Percentiles rank a stretch among this genome's conserved stretches.
Conservation (phyloP, 352 stramenopile species). For the Phytophthora sp. region DNA sequence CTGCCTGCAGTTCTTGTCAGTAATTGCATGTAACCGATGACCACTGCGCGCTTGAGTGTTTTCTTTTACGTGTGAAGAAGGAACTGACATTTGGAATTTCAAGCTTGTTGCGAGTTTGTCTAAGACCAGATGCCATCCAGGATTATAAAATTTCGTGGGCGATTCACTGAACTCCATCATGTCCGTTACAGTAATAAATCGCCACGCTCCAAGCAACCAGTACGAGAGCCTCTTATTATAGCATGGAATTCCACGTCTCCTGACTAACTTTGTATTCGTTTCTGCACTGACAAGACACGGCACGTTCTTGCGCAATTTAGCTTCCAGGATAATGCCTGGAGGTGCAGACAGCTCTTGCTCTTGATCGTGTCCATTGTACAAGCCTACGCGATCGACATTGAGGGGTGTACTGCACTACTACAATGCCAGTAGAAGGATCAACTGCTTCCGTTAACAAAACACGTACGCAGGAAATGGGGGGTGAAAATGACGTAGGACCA, state of each 20-base stretch:
- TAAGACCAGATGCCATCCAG: neutral
- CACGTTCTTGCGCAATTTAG: neutral
- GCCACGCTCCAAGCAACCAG: neutral
- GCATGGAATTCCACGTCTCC: neutral
- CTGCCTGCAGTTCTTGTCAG: neutral
- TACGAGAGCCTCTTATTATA: slow-evolving; percentile 3
- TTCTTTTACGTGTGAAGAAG: neutral
- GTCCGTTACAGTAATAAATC: slow-evolving; percentile 12
- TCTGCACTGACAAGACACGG: neutral
- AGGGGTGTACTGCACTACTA: neutral
- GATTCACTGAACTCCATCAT: slow-evolving; percentile 2
- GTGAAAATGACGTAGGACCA: neutral
- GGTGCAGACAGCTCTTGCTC: slow-evolving; percentile 8
- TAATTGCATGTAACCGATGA: slow-evolving; percentile 19
- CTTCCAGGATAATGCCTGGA: slow-evolving; percentile 25
- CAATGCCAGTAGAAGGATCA: neutral
- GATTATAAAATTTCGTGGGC: too few relatives aligned
- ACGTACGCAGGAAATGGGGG: slow-evolving; percentile 1
- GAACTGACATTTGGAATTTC: neutral
- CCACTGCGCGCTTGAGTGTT: too few relatives aligned
- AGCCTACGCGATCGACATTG: neutral
- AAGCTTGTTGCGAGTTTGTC: neutral
- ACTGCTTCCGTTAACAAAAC: neutral
- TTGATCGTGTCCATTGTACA: slow-evolving; percentile 17
- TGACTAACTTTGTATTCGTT: slow-evolving; percentile 18